Evolutionary conservation across 805 yeast species (phyloP).

Genomic region (Candida mattraensis): DNA sequence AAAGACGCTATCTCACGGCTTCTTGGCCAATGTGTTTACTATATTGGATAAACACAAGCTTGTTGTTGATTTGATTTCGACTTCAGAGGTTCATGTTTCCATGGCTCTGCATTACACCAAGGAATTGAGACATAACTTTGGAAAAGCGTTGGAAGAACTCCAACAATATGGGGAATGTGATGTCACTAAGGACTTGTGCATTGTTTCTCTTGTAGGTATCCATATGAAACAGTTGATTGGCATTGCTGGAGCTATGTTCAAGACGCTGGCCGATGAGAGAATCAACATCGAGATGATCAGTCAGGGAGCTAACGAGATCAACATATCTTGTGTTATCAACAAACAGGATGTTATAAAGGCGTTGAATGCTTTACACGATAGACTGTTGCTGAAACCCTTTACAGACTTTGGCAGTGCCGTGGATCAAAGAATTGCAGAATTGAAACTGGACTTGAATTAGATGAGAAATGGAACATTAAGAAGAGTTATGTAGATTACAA

Average conservation of each 20-base stretch:
- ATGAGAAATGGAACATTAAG: constrained; percentile 1
- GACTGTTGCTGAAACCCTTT: constrained; percentile 53
- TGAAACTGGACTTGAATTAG: constrained; percentile 35
- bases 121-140: constrained; percentile 51
- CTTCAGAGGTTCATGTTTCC: constrained; percentile 97
- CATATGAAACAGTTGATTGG: constrained; percentile 97
- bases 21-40: constrained; percentile 85
- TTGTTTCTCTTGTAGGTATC: constrained; percentile 92
- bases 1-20: constrained; percentile 90
- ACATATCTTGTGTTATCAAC: constrained; percentile 91
- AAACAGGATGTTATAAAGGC: constrained; percentile 83
- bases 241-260: constrained; percentile 96
- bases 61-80: constrained; percentile 93
- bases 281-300: constrained; percentile 97
- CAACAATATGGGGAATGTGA: constrained; percentile 85
- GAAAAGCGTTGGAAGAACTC: constrained; percentile 75
- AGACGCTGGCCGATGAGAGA: constrained; percentile 85
- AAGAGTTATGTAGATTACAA: neutral
- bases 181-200: constrained; percentile 82
- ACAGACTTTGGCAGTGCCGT: constrained; percentile 35
- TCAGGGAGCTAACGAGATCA: constrained; percentile 98
- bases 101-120: constrained; percentile 92
- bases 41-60: constrained; percentile 79
- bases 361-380: constrained; percentile 78
- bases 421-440: constrained; percentile 45